phyloP scores from a whole-genome alignment of 1,284 basidiomycete genomes.

The Stereum hirsutum region DNA sequence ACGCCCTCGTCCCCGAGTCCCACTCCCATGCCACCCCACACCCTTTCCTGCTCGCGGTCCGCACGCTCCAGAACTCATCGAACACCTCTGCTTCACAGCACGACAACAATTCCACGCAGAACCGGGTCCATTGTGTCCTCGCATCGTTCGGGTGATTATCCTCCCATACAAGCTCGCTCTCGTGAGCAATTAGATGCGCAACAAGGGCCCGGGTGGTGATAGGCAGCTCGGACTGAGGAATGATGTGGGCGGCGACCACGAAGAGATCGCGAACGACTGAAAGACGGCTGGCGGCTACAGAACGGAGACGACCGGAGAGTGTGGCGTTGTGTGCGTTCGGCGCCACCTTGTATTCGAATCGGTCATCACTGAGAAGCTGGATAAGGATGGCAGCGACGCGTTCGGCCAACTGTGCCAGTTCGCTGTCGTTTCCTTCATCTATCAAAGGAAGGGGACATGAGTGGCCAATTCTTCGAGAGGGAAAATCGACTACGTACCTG shows the following conservation, averaged over 20 bases:
- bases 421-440: constrained; percentile 24
- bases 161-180: constrained; percentile 36
- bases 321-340: constrained; percentile 10
- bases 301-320: constrained; percentile 17
- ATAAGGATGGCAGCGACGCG: constrained; percentile 33
- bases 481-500: not conserved
- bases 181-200: constrained; percentile 35
- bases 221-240: constrained; percentile 32
- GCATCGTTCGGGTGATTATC: constrained; percentile 29
- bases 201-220: constrained; percentile 36
- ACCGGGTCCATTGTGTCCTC: constrained; percentile 43
- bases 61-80: constrained; percentile 40
- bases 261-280: constrained; percentile 46
- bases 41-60: constrained; percentile 6
- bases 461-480: constrained; percentile 5
- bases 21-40: constrained; percentile 29
- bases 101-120: constrained; percentile 43
- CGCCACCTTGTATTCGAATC: constrained; percentile 27
- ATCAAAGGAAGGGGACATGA: constrained; percentile 4
- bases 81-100: constrained; percentile 15
- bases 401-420: constrained; percentile 28
- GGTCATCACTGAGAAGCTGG: constrained; percentile 41
- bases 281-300: constrained; percentile 38
- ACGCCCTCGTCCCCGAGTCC: constrained; percentile 26
- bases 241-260: constrained; percentile 29